phyloP scores from a whole-genome alignment of 169 alveolate species.

The Cryptosporidium meleagridis region DNA sequence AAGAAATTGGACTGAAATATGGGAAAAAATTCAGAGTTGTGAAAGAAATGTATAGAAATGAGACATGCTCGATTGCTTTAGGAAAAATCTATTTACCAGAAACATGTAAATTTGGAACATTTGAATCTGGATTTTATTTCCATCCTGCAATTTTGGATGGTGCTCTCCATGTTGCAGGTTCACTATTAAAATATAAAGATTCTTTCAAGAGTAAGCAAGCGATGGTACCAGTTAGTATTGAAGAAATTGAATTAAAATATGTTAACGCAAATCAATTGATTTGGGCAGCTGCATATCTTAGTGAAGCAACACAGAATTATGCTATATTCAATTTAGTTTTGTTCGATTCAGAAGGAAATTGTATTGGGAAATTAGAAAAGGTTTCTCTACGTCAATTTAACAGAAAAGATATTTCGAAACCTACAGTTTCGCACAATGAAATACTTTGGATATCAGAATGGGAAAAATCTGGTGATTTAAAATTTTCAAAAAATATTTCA shows the following conservation, averaged over 20 bases:
- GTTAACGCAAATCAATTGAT: slow-evolving; percentile 38
- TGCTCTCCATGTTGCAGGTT: slow-evolving; percentile 78
- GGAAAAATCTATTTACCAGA: slow-evolving; percentile 68
- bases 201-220: slow-evolving; percentile 45
- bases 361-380: slow-evolving; percentile 24
- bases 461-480: neutral
- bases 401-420: neutral
- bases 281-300: slow-evolving; percentile 75
- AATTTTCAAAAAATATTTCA: neutral
- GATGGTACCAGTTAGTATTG: slow-evolving; percentile 82
- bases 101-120: slow-evolving; percentile 66
- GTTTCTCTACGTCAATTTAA: slow-evolving; percentile 11
- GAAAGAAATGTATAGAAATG: slow-evolving; percentile 54
- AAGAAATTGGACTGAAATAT: slow-evolving; percentile 77
- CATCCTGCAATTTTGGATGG: slow-evolving; percentile 84
- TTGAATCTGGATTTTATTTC: slow-evolving; percentile 78
- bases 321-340: slow-evolving; percentile 51
- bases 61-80: slow-evolving; percentile 74
- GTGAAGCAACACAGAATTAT: slow-evolving; percentile 7
- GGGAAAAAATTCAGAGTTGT: slow-evolving; percentile 81
- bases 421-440: neutral
- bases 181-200: slow-evolving; percentile 35
- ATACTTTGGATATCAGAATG: slow-evolving; percentile 56
- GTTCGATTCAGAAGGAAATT: slow-evolving; percentile 40
- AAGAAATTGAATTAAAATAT: slow-evolving; percentile 47